Evolutionary conservation across 1,284 basidiomycete species (phyloP).

Genomic region (Neonothopanus nambi): DNA sequence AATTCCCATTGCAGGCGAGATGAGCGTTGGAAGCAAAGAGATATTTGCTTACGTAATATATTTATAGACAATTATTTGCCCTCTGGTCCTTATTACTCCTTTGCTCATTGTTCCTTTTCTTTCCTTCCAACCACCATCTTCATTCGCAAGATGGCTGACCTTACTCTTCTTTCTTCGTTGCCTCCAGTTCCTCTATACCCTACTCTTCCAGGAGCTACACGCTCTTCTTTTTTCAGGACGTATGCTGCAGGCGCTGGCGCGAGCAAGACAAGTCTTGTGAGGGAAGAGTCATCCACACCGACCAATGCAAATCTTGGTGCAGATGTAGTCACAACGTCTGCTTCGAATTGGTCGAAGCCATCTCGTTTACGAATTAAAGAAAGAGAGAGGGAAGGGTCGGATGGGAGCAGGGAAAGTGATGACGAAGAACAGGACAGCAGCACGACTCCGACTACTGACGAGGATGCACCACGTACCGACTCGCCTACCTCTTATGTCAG

Average conservation of each 20-base stretch:
- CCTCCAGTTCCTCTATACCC: conserved; percentile 15
- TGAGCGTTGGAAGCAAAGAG: too few species aligned
- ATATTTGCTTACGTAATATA: background rate
- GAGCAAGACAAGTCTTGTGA: conserved; percentile 10
- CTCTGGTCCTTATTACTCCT: background rate
- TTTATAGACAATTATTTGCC: background rate
- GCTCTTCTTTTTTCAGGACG: conserved; percentile 14
- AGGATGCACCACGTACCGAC: background rate
- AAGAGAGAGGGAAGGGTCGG: background rate
- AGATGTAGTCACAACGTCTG: background rate
- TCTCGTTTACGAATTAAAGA: background rate
- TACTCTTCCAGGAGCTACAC: conserved; percentile 9
- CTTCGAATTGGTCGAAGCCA: conserved; percentile 3
- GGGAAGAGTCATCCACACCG: too few species aligned
- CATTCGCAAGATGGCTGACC: conserved; percentile 15
- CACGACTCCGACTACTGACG: background rate
- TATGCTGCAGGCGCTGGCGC: conserved; percentile 17
- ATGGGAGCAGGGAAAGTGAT: background rate
- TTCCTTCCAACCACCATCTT: background rate
- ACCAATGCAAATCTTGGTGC: background rate
- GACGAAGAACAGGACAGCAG: background rate
- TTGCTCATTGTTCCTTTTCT: background rate
- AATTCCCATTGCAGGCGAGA: too few species aligned
- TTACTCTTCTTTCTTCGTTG: conserved; percentile 17
- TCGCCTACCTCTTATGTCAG: conserved; percentile 4